phyloP scores from a whole-genome alignment of 2,329 filamentous ascomycete species.

The Cladosporium cucumerinum region DNA sequence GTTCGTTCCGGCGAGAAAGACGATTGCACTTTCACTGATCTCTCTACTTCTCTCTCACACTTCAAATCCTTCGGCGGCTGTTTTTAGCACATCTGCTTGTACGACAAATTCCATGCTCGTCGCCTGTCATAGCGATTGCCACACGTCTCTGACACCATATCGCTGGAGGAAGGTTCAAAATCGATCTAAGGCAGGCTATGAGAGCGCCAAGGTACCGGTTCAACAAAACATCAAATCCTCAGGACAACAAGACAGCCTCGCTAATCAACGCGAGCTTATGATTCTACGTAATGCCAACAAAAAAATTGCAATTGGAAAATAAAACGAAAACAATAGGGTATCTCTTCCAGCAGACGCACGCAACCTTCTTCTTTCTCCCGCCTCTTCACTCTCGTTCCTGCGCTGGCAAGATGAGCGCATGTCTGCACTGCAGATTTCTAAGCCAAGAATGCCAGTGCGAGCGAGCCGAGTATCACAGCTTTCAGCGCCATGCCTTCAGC shows the following conservation, averaged over 20 bases:
- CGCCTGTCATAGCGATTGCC: too few relatives aligned
- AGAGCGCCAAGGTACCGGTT: background rate
- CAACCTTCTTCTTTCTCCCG: background rate
- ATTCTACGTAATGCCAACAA: background rate
- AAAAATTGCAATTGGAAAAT: background rate
- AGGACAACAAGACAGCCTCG: background rate
- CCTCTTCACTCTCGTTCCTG: background rate
- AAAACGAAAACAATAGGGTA: conserved; percentile 11
- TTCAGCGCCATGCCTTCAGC: conserved; percentile 21
- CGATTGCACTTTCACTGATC: too few relatives aligned
- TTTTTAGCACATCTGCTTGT: too few relatives aligned
- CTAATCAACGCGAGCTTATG: conserved; percentile 4
- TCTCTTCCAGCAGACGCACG: background rate
- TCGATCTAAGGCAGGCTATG: background rate
- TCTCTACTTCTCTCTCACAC: too few relatives aligned
- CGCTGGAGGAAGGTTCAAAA: background rate
- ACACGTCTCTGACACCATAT: background rate
- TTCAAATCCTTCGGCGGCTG: too few relatives aligned
- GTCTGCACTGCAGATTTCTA: background rate
- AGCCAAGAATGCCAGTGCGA: conserved; percentile 8
- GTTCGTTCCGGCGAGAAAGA: too few relatives aligned
- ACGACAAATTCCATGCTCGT: too few relatives aligned
- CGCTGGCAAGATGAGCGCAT: background rate
- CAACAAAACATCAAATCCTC: background rate
- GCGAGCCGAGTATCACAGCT: conserved; percentile 7